Evolutionary conservation across 106 monocot species (phyloP).

Genomic region (Dendrobium officinale): DNA sequence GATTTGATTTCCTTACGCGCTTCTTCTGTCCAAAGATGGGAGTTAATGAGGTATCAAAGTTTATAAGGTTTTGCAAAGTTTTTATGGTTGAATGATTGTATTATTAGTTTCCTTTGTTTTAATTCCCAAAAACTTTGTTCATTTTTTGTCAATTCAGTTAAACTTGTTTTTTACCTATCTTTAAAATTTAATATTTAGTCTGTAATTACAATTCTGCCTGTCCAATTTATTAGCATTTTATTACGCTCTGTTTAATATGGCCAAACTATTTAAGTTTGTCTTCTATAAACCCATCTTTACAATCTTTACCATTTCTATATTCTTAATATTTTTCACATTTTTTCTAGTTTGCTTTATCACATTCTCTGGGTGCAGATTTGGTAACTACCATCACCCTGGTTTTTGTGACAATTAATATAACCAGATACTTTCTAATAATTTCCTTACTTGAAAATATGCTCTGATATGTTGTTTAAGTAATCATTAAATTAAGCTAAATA

Average conservation of each 20-base stretch:
- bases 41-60: conserved; percentile 52
- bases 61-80: background rate
- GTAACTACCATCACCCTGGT: background rate
- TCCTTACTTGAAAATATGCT: background rate
- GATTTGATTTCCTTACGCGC: conserved; percentile 44
- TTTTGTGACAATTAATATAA: background rate
- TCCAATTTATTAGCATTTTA: background rate
- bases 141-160: background rate
- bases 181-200: background rate
- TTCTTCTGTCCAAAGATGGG: conserved; percentile 65
- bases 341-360: background rate
- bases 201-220: background rate
- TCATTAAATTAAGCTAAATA: background rate
- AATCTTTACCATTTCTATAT: background rate
- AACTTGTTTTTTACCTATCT: background rate
- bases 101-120: background rate
- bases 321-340: background rate
- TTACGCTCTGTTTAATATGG: background rate
- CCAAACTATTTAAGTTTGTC: background rate
- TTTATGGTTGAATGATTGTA: background rate
- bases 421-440: background rate
- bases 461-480: background rate
- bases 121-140: no score
- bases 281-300: background rate
- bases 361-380: background rate